Percentiles rank a stretch among this genome's conserved stretches.
Conservation (phyloP, 768 basidiomycete species). For the Sutorius australiensis region DNA sequence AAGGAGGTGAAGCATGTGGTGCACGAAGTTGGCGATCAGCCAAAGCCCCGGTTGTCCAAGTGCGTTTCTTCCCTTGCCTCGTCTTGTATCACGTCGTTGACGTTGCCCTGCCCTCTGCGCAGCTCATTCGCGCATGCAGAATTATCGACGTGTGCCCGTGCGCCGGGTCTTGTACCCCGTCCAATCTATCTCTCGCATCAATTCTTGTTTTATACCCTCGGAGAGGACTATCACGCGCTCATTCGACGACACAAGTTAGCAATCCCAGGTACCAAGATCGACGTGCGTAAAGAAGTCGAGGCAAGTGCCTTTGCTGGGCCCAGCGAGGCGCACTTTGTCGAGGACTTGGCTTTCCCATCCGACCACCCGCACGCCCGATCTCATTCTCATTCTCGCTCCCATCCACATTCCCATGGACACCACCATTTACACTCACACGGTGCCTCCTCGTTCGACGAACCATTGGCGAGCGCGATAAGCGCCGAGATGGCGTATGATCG, state of each 20-base stretch:
- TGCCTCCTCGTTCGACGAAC: constrained; percentile 63
- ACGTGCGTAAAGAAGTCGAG: constrained; percentile 70
- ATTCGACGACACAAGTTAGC: constrained; percentile 61
- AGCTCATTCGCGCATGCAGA: constrained; percentile 74
- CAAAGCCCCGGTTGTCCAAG: constrained; percentile 10
- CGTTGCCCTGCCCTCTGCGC: background rate
- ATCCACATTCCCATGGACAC: background rate
- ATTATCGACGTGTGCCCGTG: constrained; percentile 66
- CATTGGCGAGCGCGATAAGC: constrained; percentile 68
- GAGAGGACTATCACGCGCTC: constrained; percentile 78
- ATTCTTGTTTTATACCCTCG: constrained; percentile 73
- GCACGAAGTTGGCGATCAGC: constrained; percentile 3
- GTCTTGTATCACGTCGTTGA: background rate
- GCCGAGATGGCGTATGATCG: constrained; percentile 52
- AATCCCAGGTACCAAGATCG: constrained; percentile 53
- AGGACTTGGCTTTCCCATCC: constrained; percentile 14
- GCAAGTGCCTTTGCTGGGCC: constrained; percentile 47
- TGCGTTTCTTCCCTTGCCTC: constrained; percentile 4
- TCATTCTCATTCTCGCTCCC: constrained; percentile 5
- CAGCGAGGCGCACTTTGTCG: constrained; percentile 21
- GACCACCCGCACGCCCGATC: constrained; percentile 4
- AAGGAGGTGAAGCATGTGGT: constrained; percentile 43
- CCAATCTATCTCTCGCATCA: constrained; percentile 83
- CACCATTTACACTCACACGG: constrained; percentile 42
- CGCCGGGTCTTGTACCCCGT: constrained; percentile 58